Base-by-base conservation (phyloP, 805 yeast species). In the Starmerella etchellsii region DNA sequence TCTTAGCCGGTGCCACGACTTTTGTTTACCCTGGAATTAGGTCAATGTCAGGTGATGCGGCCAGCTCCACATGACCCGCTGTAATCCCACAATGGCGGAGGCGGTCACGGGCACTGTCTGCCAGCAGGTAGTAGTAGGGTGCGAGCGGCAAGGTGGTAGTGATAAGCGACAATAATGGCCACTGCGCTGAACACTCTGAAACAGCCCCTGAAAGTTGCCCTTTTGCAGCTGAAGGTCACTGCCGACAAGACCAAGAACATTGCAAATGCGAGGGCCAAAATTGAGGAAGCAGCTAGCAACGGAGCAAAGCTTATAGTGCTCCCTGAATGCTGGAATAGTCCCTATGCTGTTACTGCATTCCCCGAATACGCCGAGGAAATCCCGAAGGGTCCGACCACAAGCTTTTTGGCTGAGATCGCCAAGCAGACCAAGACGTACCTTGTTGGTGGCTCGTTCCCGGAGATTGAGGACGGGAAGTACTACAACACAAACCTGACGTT, bases 301-400 rank as follows among this genome's bases (percentile, higher is more conserved):
- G 72, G 76, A 7, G 71, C 78, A 7, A 81, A 87, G 53, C 65
- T 88, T 31, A 72, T 91, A 10, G 83, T 91, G 49, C 65, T 91
- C 25, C 98, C 98, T 8, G 97, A 91, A 63, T 85, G 95, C 64
- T 88, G 87, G 72, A 91, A 88, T 59, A 82, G 95, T 1, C 97
- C 97, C 2, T 91, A 91, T 57, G 74, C 94, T 0, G 94, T 84
- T 23, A 73, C 73, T 43, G 79, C 87, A 47, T 91, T 91, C 61
- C 73, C 81, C 5, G 76, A 82, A 44, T 88, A 91, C 57, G 87
- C 95, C 3, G 98, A 91, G 59, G 52, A 60, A n/a, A 81, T 91
- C 32, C 93, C 94, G 5, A 58, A 64, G 1, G 94, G 94, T 5
- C 61, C 57, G 28, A 70, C 78, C 1, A 76, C 88, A 3, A 50